A percentile compares a stretch with the other conserved stretches of the same genome.
Evolutionary conservation across 75 land plant genomes (phyloP).

Genomic region (Pinus albicaulis): DNA sequence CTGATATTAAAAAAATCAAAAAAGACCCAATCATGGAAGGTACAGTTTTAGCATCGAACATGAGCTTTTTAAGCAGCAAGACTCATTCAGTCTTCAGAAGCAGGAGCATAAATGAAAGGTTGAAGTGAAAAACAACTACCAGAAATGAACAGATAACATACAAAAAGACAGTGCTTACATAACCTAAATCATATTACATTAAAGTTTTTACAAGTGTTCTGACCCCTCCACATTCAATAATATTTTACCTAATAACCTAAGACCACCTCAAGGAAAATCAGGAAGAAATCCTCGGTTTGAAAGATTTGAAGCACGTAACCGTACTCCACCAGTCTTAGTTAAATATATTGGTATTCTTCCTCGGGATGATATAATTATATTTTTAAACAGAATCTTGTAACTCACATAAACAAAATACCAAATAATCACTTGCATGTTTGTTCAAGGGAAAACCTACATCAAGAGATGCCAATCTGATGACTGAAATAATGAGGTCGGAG

Average conservation of each 20-base stretch:
- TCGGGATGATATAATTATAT: too few relatives aligned
- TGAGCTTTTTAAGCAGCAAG: too few relatives aligned
- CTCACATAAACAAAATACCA: background rate
- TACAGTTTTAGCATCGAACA: too few relatives aligned
- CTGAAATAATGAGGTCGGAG: background rate
- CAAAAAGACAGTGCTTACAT: background rate
- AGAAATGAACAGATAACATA: background rate
- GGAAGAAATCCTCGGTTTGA: background rate
- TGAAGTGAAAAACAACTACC: too few relatives aligned
- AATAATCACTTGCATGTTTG: constrained; percentile 9
- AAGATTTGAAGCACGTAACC: constrained; percentile 1
- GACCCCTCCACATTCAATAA: background rate
- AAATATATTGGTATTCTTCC: background rate
- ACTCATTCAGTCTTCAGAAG: too few relatives aligned
- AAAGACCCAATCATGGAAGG: too few relatives aligned
- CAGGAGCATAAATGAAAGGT: too few relatives aligned
- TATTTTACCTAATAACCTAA: background rate
- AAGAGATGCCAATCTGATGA: background rate
- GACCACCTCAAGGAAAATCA: background rate
- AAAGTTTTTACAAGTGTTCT: constrained; percentile 1
- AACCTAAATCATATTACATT: background rate
- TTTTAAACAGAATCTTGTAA: background rate
- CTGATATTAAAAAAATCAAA: too few relatives aligned
- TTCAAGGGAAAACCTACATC: background rate
- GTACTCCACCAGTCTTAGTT: background rate